Evolutionary conservation across 805 yeast genomes (phyloP), one percentile per base, ranked within the genome.

Genomic region (Priceomyces melissophilus): DNA sequence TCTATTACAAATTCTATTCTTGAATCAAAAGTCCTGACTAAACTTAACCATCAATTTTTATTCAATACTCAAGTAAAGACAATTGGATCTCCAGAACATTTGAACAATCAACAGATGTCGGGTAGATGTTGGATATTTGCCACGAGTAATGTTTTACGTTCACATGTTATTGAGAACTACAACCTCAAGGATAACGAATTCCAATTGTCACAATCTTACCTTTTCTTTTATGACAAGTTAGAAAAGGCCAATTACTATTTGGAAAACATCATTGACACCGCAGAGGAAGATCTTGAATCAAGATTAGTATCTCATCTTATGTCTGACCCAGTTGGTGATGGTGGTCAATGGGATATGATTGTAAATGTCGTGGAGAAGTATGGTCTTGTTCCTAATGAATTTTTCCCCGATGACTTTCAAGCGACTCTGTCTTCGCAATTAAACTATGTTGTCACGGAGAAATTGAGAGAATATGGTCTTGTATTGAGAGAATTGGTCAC

Each of bases 81-180:
- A 11, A 54, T 67, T 38, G 73, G 73, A 3, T 57, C 67, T 10
- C 69, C 70, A 3, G 42, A 60, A 3, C 62, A 42, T 42, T 56
- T 55, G 42, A 61, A 69, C 53, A 81, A 83, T 63, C 96, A 87
- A 67, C 76, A 77, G 52, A 60, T 78, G 9, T 78, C 87, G 15
- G 96, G 96, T 25, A 69, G 95, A 53, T 87, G 96, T 63, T 87
- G 96, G 96, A 73, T 87, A 45, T 87, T 87, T 61, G 96, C 96
- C 9, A 76, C 91, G 1, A 78, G 87, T 39, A 87, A 88, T 52
- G 74, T 84, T 41, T 66, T 87, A 54, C 75, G 96, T 52, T 58
- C 82, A 38, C 73, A 73, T 40, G 76, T 85, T 32, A 79, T 81
- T 62, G 69, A 74, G 51, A 75, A 75, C 55, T 75, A 81, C 60